phyloP scores from a whole-genome alignment of 2,329 filamentous ascomycete species.

The Pyrenochaeta sp. region DNA sequence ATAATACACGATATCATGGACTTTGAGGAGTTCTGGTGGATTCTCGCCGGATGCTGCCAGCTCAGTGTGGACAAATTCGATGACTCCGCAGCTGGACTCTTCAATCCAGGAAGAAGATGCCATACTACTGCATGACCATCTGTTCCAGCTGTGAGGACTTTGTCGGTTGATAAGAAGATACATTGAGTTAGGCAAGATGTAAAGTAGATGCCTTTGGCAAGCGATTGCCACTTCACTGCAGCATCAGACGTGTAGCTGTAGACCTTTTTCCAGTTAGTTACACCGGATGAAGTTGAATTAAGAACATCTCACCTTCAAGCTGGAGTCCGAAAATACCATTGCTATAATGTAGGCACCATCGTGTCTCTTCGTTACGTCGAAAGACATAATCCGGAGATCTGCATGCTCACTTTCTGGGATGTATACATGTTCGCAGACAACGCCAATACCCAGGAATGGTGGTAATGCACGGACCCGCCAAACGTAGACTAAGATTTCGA shows the following conservation, averaged over 20 bases:
- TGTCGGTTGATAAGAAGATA: conserved; percentile 46
- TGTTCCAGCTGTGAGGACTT: conserved; percentile 75
- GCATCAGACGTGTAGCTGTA: conserved; percentile 50
- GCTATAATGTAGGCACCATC: conserved; percentile 65
- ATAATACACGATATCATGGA: conserved; percentile 49
- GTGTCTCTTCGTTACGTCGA: conserved; percentile 63
- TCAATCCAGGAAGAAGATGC: conserved; percentile 46
- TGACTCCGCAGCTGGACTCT: conserved; percentile 5
- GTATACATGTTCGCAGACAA: conserved; percentile 61
- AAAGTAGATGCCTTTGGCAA: conserved; percentile 54
- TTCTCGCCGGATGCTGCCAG: conserved; percentile 34
- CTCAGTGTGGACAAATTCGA: conserved; percentile 31
- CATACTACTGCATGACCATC: conserved; percentile 79
- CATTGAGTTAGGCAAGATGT: conserved; percentile 75
- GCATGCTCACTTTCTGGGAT: conserved; percentile 59
- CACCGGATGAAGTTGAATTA: not conserved
- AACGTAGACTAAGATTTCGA: conserved; percentile 67
- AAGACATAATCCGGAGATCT: conserved; percentile 84
- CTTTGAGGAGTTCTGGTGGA: conserved; percentile 88
- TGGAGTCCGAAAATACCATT: conserved; percentile 86
- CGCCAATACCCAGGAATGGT: conserved; percentile 59
- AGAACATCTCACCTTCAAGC: conserved; percentile 62
- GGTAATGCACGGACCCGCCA: conserved; percentile 73
- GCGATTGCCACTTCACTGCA: conserved; percentile 44
- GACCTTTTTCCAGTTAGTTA: conserved; percentile 51